Evolutionary conservation across 163 green algal species (phyloP), one percentile per base, ranked within the genome.

Genomic region (Scenedesmus sp.): DNA sequence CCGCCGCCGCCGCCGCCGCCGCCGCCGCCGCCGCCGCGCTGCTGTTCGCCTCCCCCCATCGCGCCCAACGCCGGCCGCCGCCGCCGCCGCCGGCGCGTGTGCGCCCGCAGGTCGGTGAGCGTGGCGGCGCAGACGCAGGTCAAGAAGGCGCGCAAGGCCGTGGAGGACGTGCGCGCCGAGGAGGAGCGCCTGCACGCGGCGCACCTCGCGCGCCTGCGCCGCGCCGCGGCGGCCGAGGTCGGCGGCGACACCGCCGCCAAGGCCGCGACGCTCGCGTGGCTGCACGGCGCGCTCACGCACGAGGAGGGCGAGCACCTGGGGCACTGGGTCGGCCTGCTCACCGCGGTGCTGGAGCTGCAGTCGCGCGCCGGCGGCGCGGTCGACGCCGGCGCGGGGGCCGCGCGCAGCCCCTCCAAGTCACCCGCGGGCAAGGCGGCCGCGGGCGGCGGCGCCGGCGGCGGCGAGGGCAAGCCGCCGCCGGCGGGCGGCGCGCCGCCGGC

Each of bases 91-190:
- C n/a, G n/a, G n/a, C n/a, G n/a, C n/a, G n/a, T n/a, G n/a, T n/a
- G n/a, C n/a, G n/a, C 10, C 24, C 50, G 26, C 71, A 81, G 74
- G 36, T n/a, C 63, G 22, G 63, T 81, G 3, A 63, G 74, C 50
- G 75, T 81, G 13, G 74, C 75, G 18, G 45, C 66, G 74, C 63
- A 81, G 63, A 60, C 47, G 4, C 74, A 81, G 42, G 31, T 69
- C 26, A 81, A 81, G 15, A 73, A 74, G 39, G 48, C 44, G n/a
- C 45, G 48, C n/a, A 81, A 81, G 51, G 29, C 75, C 48, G 62
- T 75, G 39, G 74, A 81, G 4, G 74, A 81, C n/a, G 44, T 65
- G 0, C 39, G 42, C 24, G 51, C 63, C 29, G 74, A 81, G 28
- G 63, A 81, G 10, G 62, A 64, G 36, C 33, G 39, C 26, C 63